Percentiles rank a stretch among this genome's conserved stretches.
These are phyloP conservation scores for Backusella psychrophila DNA, from an alignment of 192 early-diverging fungal genomes.

Conservation along the genomic window DNA sequence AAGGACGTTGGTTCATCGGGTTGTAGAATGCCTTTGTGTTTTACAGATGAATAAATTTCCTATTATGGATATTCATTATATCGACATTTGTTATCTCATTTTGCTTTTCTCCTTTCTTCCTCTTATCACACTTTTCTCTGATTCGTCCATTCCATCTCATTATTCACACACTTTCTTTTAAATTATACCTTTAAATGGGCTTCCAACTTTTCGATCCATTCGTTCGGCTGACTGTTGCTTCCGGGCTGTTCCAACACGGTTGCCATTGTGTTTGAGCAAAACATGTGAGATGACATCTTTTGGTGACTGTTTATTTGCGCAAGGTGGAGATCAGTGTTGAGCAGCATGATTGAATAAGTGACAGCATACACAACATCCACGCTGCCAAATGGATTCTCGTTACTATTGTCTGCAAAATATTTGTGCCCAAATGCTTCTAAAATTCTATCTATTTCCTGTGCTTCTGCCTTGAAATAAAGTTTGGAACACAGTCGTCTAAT, in stretches of 20 bases:
- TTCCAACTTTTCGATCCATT: constrained; percentile 52
- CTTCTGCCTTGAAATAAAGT: constrained; percentile 84
- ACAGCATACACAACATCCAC: constrained; percentile 83
- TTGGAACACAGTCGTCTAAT: constrained; percentile 65
- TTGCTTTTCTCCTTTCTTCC: not conserved
- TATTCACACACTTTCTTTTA: not conserved
- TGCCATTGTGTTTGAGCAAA: constrained; percentile 67
- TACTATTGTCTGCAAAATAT: constrained; percentile 49
- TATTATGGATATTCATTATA: not conserved
- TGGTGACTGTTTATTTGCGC: constrained; percentile 61
- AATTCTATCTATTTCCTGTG: constrained; percentile 90
- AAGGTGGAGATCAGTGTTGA: constrained; percentile 93
- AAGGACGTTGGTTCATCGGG: constrained; percentile 5
- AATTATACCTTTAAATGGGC: constrained; percentile 38
- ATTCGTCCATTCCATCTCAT: not conserved
- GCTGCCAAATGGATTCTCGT: not conserved
- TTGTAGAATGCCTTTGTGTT: constrained; percentile 5
- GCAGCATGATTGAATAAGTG: constrained; percentile 78
- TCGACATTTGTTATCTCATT: not conserved
- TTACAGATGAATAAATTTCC: constrained; percentile 17
- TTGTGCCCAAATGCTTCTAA: constrained; percentile 77
- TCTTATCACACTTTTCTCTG: not conserved
- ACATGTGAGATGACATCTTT: constrained; percentile 71
- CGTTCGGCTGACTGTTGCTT: constrained; percentile 7
- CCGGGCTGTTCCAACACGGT: constrained; percentile 35